phyloP scores from a whole-genome alignment of 192 early-diverging fungal species.

The Allomyces macrogynus region DNA sequence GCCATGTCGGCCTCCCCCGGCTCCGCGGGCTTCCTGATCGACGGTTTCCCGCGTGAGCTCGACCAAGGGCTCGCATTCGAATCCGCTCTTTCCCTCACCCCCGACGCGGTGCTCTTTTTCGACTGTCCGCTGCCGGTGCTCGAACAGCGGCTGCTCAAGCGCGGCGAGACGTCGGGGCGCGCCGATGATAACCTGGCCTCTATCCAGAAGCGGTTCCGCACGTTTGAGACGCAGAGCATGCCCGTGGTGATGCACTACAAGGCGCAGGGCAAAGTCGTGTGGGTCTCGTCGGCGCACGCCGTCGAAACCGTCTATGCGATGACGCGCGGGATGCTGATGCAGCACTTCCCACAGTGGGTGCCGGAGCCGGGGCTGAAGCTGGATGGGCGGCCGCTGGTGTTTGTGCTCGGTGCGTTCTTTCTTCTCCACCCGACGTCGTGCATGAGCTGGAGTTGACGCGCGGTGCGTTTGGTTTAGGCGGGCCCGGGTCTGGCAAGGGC shows the following conservation, averaged over 20 bases:
- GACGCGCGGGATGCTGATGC: constrained; percentile 8
- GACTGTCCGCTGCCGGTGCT: constrained; percentile 24
- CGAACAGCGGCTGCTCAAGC: constrained; percentile 27
- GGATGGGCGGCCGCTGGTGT: constrained; percentile 12
- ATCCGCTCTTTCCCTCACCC: background rate
- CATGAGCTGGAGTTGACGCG: background rate
- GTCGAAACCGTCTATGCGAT: constrained; percentile 16
- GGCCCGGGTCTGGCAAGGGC: constrained; percentile 22
- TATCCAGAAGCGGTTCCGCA: constrained; percentile 27
- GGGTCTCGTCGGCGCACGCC: constrained; percentile 16
- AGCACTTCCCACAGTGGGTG: background rate
- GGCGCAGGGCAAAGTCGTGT: background rate
- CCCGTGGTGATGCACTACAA: background rate
- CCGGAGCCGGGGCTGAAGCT: background rate
- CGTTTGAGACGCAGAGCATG: constrained; percentile 7
- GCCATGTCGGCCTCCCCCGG: constrained; percentile 7
- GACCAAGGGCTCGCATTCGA: constrained; percentile 29
- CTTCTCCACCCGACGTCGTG: background rate
- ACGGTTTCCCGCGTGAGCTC: constrained; percentile 41
- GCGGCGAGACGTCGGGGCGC: constrained; percentile 34
- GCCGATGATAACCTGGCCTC: constrained; percentile 34
- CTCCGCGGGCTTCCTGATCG: constrained; percentile 27
- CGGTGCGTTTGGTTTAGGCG: constrained; percentile 15
- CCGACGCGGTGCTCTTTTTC: constrained; percentile 25
- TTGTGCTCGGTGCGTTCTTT: constrained; percentile 15